These are phyloP conservation scores for Tuber umbilicatum DNA, from an alignment of 495 filamentous ascomycete species.

Conservation along the genomic window DNA sequence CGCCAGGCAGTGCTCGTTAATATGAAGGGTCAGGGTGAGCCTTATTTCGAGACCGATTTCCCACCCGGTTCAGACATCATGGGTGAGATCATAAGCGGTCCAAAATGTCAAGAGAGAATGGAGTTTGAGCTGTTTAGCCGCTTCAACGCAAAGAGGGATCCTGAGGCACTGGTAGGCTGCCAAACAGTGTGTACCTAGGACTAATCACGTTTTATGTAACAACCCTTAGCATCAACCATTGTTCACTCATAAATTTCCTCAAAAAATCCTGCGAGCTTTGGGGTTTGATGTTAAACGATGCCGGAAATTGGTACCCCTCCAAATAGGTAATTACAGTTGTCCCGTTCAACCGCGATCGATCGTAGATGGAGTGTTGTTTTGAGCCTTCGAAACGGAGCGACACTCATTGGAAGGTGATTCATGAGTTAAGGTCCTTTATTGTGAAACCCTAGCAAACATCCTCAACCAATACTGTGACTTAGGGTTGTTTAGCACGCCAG, in stretches of 20 bases:
- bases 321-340: too few relatives aligned
- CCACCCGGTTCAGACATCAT: constrained; percentile 7
- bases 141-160: constrained; percentile 11
- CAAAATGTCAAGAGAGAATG: constrained; percentile 27
- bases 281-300: too few relatives aligned
- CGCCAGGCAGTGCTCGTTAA: constrained; percentile 39
- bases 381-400: too few relatives aligned
- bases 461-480: too few relatives aligned
- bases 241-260: not conserved
- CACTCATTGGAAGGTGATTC: too few relatives aligned
- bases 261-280: not conserved
- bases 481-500: too few relatives aligned
- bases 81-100: constrained; percentile 25
- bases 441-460: too few relatives aligned
- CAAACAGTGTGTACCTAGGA: not conserved
- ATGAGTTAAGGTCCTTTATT: too few relatives aligned
- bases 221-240: not conserved
- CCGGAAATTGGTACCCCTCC: too few relatives aligned
- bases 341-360: too few relatives aligned
- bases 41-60: constrained; percentile 42
- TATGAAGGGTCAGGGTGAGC: constrained; percentile 43
- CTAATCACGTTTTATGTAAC: not conserved
- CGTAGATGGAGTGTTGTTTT: too few relatives aligned
- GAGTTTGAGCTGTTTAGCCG: constrained; percentile 38
- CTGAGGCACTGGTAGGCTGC: not conserved